These are phyloP conservation scores for Drosera capensis DNA, from an alignment of 148 eudicot species.

Conservation along the genomic window DNA sequence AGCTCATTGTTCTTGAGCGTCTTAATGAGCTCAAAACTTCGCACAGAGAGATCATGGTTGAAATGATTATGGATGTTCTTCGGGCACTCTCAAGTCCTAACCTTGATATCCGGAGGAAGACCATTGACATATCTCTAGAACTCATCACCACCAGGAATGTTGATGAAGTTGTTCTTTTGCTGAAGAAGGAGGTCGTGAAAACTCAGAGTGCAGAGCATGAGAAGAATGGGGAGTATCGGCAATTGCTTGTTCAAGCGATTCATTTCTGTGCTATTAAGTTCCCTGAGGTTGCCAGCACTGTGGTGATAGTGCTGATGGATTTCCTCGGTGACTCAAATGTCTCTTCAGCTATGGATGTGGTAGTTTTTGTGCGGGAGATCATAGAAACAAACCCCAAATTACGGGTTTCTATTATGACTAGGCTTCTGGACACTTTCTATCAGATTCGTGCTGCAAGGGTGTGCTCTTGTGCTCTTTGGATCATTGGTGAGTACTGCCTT, in stretches of 20 bases:
- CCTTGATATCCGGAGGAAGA: slow-evolving; percentile 76
- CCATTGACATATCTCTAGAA: slow-evolving; percentile 71
- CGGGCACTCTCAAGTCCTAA: slow-evolving; percentile 96
- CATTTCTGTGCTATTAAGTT: slow-evolving; percentile 91
- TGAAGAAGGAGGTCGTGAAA: slow-evolving; percentile 92
- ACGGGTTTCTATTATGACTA: slow-evolving; percentile 74
- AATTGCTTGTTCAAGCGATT: slow-evolving; percentile 95
- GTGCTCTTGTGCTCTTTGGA: slow-evolving; percentile 93
- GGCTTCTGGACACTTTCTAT: slow-evolving; percentile 82
- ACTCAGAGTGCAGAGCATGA: slow-evolving; percentile 85
- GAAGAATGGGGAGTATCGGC: slow-evolving; percentile 90
- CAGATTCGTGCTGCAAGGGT: slow-evolving; percentile 91
- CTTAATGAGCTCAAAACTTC: slow-evolving; percentile 65
- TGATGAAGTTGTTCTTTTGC: slow-evolving; percentile 79
- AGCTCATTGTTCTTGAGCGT: slow-evolving; percentile 87
- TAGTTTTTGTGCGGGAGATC: slow-evolving; percentile 76
- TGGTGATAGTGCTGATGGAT: slow-evolving; percentile 92
- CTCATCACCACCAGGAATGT: slow-evolving; percentile 75
- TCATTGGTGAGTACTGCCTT: slow-evolving; percentile 81
- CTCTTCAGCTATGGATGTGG: slow-evolving; percentile 90
- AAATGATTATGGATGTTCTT: slow-evolving; percentile 86
- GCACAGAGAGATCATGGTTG: slow-evolving; percentile 81
- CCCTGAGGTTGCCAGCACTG: slow-evolving; percentile 99
- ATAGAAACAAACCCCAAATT: slow-evolving; percentile 84
- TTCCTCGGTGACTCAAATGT: slow-evolving; percentile 90